Evolutionary conservation across 2,329 filamentous ascomycete species (phyloP).

Genomic region (Tolypocladium paradoxum): DNA sequence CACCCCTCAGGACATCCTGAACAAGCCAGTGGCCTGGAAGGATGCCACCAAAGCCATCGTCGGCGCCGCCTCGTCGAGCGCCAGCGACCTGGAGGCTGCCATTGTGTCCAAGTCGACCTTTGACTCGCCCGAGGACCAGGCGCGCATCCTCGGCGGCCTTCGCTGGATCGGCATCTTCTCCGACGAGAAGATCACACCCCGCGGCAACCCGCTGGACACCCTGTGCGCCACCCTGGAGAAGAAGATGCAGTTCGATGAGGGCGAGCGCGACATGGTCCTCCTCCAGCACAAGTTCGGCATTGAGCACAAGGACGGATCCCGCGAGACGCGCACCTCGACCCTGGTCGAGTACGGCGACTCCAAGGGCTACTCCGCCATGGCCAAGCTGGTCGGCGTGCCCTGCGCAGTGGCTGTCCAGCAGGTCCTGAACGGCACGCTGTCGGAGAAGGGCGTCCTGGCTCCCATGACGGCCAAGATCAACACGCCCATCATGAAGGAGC

Average conservation of each 20-base stretch:
- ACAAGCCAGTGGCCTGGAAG: slow-evolving; percentile 64
- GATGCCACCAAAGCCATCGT: slow-evolving; percentile 73
- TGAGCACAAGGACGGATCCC: slow-evolving; percentile 67
- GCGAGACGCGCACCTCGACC: slow-evolving; percentile 70
- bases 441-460: slow-evolving; percentile 63
- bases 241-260: slow-evolving; percentile 81
- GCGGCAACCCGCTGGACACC: slow-evolving; percentile 78
- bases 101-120: slow-evolving; percentile 71
- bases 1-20: slow-evolving; percentile 52
- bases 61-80: slow-evolving; percentile 52
- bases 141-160: slow-evolving; percentile 60
- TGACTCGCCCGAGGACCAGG: slow-evolving; percentile 53
- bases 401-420: slow-evolving; percentile 56
- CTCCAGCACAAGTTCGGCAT: slow-evolving; percentile 78
- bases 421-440: slow-evolving; percentile 65
- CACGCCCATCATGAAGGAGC: slow-evolving; percentile 62
- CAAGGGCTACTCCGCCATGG: slow-evolving; percentile 74
- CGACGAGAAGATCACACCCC: slow-evolving; percentile 55
- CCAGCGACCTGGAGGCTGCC: slow-evolving; percentile 60
- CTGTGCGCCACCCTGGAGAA: slow-evolving; percentile 79
- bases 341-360: slow-evolving; percentile 74
- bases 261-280: slow-evolving; percentile 75
- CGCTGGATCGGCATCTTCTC: slow-evolving; percentile 63
- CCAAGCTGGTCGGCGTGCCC: slow-evolving; percentile 67
- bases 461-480: slow-evolving; percentile 65